Evolutionary conservation across 331 rosid genomes (phyloP), one percentile per base, ranked within the genome.

Genomic region (Acacia concinna): DNA sequence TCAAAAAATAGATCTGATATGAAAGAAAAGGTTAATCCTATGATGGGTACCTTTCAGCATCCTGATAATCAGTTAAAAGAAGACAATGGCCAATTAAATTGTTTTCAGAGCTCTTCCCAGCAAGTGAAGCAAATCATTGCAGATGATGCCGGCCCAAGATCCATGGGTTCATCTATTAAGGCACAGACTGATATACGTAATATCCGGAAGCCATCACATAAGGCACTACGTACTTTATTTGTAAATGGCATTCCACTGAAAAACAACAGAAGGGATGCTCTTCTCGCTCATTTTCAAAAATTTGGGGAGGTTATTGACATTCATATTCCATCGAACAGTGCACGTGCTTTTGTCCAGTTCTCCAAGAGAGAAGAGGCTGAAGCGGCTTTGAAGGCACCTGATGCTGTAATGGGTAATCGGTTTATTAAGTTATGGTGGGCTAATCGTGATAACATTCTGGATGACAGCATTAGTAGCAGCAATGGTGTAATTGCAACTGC

Each of bases 351-450:
- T 83, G 91, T 96, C 81, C 99, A 96, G 92, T 96, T 90, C 81
- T 91, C 97, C 14, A 96, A 88, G 87, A 91, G 93, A 87, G 98
- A 96, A 91, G 99, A 91, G 88, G 99, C 99, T 73, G 99, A 96
- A 85, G 98, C 98, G 49, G 99, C 98, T 87, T 79, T 93, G 49
- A 90, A 76, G 87, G 89, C 99, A 63, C 98, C 99, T 28, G 98
- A 96, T 84, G 99, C 99, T 44, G 97, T 96, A 52, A 90, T 96
- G 98, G 99, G 98, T 78, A 96, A 96, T 82, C 98, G 99, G 76
- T 96, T 96, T 85, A 91, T 96, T 87, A 93, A 87, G 89, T 88
- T 96, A 67, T 96, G 91, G 93, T 96, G 99, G 99, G 99, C 99
- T 73, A 96, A 96, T 84, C 98, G 99, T 72, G 99, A 96, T 86